Evolutionary conservation across 306 rosid genomes (phyloP).

Genomic region (Trifolium repens): DNA sequence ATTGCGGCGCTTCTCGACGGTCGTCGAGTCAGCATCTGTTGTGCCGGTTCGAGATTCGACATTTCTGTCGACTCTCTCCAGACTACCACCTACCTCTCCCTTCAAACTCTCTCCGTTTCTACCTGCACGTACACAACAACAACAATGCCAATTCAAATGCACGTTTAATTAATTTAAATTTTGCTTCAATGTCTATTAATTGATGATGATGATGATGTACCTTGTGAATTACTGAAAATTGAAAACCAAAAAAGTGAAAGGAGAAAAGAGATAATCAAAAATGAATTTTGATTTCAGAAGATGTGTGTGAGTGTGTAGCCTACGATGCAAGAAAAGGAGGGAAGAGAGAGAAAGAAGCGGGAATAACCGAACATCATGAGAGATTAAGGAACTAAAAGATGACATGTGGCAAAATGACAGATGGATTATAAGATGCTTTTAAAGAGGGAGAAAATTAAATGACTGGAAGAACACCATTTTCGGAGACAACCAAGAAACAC

Average conservation of each 20-base stretch:
- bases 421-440: constrained; percentile 2
- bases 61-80: constrained; percentile 44
- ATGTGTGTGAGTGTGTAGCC: background rate
- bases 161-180: background rate
- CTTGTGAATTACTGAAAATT: background rate
- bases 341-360: constrained; percentile 17
- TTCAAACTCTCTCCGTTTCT: too few species aligned
- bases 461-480: constrained; percentile 33
- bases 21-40: constrained; percentile 65
- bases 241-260: background rate
- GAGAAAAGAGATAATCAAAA: background rate
- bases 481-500: constrained; percentile 31
- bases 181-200: background rate
- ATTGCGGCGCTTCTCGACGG: constrained; percentile 86
- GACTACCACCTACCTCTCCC: background rate
- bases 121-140: background rate
- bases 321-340: constrained; percentile 7
- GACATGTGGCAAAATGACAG: constrained; percentile 35
- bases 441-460: constrained; percentile 4
- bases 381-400: background rate
- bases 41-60: constrained; percentile 60
- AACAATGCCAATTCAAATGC: background rate
- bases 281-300: background rate
- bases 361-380: background rate
- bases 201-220: background rate